Percentiles rank a stretch among this genome's conserved stretches.
Evolutionary conservation across 768 basidiomycete species (phyloP).

Genomic region (Boletus eberwhitei): DNA sequence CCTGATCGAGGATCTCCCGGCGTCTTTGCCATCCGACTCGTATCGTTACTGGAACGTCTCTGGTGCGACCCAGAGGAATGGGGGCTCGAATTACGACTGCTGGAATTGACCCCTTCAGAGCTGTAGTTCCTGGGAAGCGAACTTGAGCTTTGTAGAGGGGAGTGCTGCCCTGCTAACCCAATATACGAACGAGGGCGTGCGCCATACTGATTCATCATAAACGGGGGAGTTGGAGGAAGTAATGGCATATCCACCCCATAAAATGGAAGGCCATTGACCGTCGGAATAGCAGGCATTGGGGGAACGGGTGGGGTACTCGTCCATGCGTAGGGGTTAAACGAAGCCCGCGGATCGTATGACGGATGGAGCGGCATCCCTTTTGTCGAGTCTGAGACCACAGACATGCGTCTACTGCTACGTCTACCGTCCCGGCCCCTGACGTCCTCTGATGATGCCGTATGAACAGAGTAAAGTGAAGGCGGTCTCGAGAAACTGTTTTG

Average conservation of each 20-base stretch:
- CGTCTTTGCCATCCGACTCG: conserved; percentile 11
- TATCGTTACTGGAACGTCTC: conserved; percentile 33
- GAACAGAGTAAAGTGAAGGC: conserved; percentile 52
- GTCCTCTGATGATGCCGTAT: conserved; percentile 59
- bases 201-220: conserved; percentile 63
- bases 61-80: conserved; percentile 23
- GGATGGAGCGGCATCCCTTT: conserved; percentile 28
- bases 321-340: conserved; percentile 32
- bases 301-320: conserved; percentile 28
- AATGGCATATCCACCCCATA: conserved; percentile 62
- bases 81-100: conserved; percentile 18
- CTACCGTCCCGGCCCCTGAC: conserved; percentile 40
- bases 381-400: conserved; percentile 34
- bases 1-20: conserved; percentile 10
- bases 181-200: conserved; percentile 37
- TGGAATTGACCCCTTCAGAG: conserved; percentile 18
- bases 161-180: conserved; percentile 32
- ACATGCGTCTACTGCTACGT: conserved; percentile 39
- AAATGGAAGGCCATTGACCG: conserved; percentile 38
- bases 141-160: conserved; percentile 22
- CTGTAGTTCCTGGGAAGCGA: conserved; percentile 26
- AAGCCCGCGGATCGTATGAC: conserved; percentile 26
- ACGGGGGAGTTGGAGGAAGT: conserved; percentile 69
- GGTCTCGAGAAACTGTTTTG: conserved; percentile 45
- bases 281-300: conserved; percentile 32